A percentile compares a stretch with the other conserved stretches of the same genome.
These are phyloP conservation scores for Chloroidium sp. DNA, from an alignment of 163 green algal genomes.

Conservation along the genomic window DNA sequence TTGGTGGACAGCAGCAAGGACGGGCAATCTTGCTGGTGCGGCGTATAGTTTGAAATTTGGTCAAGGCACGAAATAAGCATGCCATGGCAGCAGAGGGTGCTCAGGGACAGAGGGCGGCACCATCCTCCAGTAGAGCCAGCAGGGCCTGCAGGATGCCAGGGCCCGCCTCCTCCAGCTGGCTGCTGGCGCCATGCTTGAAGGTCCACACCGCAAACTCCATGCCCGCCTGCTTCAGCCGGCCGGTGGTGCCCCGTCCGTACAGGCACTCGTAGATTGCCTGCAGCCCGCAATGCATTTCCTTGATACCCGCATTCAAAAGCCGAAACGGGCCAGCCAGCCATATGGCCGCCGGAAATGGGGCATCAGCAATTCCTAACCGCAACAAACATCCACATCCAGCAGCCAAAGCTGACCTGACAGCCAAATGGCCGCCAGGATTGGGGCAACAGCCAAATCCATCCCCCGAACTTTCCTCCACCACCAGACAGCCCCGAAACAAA, in stretches of 20 bases:
- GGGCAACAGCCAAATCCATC: too few relatives aligned
- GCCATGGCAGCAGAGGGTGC: neutral
- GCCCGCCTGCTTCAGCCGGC: slow-evolving; percentile 51
- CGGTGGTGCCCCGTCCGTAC: slow-evolving; percentile 28
- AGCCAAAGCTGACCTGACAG: neutral
- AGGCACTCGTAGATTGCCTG: slow-evolving; percentile 47
- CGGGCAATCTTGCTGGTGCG: too few relatives aligned
- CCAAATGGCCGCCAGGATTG: neutral
- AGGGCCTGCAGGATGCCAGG: slow-evolving; percentile 42
- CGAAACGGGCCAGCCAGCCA: too few relatives aligned
- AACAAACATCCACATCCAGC: neutral
- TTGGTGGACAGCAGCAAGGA: too few relatives aligned
- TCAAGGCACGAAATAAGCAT: too few relatives aligned
- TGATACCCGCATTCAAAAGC: too few relatives aligned
- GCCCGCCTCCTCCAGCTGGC: slow-evolving; percentile 46
- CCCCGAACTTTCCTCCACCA: too few relatives aligned
- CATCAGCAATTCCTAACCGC: neutral
- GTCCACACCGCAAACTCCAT: slow-evolving; percentile 87
- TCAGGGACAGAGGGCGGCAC: slow-evolving; percentile 6
- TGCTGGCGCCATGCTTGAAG: slow-evolving; percentile 57
- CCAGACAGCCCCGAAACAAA: neutral
- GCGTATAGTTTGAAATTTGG: too few relatives aligned
- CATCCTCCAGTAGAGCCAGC: slow-evolving; percentile 39
- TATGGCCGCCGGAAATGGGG: neutral
- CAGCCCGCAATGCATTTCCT: neutral